A percentile compares a stretch with the other conserved stretches of the same genome.
phyloP scores from a whole-genome alignment of 192 early-diverging fungal genomes.

The Umbelopsis isabellina region DNA sequence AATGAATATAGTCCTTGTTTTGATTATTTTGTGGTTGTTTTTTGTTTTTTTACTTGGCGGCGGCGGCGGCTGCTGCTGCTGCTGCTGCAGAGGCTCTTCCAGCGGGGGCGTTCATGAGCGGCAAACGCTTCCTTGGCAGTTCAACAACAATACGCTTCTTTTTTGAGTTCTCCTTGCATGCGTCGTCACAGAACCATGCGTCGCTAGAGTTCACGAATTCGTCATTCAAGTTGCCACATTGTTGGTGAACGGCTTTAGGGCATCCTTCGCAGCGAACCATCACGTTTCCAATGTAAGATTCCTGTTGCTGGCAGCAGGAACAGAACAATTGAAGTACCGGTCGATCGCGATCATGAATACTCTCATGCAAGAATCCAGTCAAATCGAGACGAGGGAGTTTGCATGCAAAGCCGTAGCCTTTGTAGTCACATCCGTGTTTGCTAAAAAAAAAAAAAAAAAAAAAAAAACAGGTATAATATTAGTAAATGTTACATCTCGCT shows the following conservation, averaged over 20 bases:
- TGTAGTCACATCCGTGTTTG: constrained; percentile 95
- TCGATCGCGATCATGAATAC: constrained; percentile 75
- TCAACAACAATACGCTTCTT: constrained; percentile 63
- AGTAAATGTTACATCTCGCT: neutral
- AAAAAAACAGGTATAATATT: constrained; percentile 14
- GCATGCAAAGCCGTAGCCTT: constrained; percentile 91
- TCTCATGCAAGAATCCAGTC: constrained; percentile 71
- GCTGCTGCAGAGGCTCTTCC: constrained; percentile 31
- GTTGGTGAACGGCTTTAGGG: constrained; percentile 80
- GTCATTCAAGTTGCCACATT: constrained; percentile 57
- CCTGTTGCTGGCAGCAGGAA: constrained; percentile 72
- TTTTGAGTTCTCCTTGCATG: constrained; percentile 58
- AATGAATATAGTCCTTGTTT: neutral
- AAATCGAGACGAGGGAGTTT: constrained; percentile 87
- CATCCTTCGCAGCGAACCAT: constrained; percentile 87
- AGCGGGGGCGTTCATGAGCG: constrained; percentile 62
- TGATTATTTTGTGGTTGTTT: too few relatives aligned
- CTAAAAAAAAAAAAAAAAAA: too few relatives aligned
- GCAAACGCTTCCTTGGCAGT: constrained; percentile 62
- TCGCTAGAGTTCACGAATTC: constrained; percentile 49
- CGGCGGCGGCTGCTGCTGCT: neutral
- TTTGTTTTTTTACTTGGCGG: neutral
- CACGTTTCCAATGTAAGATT: constrained; percentile 62
- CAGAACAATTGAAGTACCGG: constrained; percentile 90
- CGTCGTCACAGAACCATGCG: constrained; percentile 65